Evolutionary conservation across 2,329 filamentous ascomycete species (phyloP).

Genomic region (Trichoderma atrobrunneum): DNA sequence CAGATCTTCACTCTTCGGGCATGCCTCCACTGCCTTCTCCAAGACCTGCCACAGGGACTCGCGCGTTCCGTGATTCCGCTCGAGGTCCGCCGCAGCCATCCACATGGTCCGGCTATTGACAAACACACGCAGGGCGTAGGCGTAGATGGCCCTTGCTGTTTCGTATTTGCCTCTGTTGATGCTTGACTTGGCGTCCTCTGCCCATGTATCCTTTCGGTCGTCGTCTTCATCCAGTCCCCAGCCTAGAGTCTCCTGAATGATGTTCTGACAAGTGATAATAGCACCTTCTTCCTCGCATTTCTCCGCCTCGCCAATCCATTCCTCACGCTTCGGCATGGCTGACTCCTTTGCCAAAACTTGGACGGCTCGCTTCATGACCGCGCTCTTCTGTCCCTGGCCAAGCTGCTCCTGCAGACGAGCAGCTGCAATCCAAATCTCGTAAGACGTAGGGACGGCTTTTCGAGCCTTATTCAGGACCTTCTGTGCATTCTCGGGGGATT

Average conservation of each 20-base stretch:
- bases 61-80: conserved; percentile 82
- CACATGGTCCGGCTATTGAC: conserved; percentile 84
- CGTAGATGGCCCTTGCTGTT: conserved; percentile 90
- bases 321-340: conserved; percentile 95
- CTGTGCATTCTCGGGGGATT: conserved; percentile 87
- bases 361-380: conserved; percentile 92
- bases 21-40: conserved; percentile 91
- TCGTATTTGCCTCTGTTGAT: conserved; percentile 80
- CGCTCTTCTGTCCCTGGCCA: conserved; percentile 74
- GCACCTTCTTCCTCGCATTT: conserved; percentile 92
- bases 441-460: conserved; percentile 86
- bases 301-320: conserved; percentile 95
- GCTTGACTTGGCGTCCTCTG: conserved; percentile 83
- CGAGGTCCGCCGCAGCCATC: conserved; percentile 86
- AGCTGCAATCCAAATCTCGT: conserved; percentile 96
- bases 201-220: conserved; percentile 92
- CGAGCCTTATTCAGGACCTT: conserved; percentile 93
- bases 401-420: conserved; percentile 85
- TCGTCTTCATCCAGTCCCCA: conserved; percentile 95
- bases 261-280: conserved; percentile 79
- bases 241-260: conserved; percentile 87
- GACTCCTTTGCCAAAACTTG: conserved; percentile 85
- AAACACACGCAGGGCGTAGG: conserved; percentile 86
- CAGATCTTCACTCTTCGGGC: conserved; percentile 83
- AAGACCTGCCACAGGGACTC: conserved; percentile 81